These are phyloP conservation scores for Psilocybe mexicana DNA, from an alignment of 1,284 basidiomycete species.

Conservation along the genomic window DNA sequence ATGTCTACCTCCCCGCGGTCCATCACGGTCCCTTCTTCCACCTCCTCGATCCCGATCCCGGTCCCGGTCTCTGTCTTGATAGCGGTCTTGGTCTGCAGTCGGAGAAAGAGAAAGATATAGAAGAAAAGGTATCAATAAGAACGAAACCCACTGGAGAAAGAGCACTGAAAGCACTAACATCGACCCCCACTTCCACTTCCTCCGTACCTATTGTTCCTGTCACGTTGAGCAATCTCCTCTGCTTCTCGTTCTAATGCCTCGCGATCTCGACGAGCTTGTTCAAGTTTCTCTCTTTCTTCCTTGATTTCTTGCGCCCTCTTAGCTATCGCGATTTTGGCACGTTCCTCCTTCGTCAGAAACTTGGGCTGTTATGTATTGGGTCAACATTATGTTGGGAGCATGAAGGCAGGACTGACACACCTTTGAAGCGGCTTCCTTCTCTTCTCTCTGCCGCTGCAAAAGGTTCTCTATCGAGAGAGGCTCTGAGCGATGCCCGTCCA, in stretches of 20 bases:
- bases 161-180: slow-evolving; percentile 40
- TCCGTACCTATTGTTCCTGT: slow-evolving; percentile 31
- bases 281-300: slow-evolving; percentile 64
- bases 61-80: slow-evolving; percentile 56
- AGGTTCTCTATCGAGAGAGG: slow-evolving; percentile 85
- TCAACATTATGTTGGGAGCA: slow-evolving; percentile 2
- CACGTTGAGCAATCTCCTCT: slow-evolving; percentile 59
- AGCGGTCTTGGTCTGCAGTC: slow-evolving; percentile 62
- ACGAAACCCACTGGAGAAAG: slow-evolving; percentile 14
- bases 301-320: slow-evolving; percentile 81
- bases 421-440: slow-evolving; percentile 88
- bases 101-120: slow-evolving; percentile 8
- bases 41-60: slow-evolving; percentile 31
- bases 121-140: slow-evolving; percentile 19
- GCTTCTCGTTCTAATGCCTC: slow-evolving; percentile 75
- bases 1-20: slow-evolving; percentile 27
- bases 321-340: slow-evolving; percentile 84
- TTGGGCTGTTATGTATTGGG: slow-evolving; percentile 61
- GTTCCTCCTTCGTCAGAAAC: slow-evolving; percentile 87
- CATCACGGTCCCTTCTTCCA: slow-evolving; percentile 24
- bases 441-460: slow-evolving; percentile 82
- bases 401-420: slow-evolving; percentile 40
- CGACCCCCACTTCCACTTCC: slow-evolving; percentile 32
- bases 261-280: slow-evolving; percentile 56
- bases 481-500: slow-evolving; percentile 44